Evolutionary conservation across 257 asterid genomes (phyloP).

Genomic region (Thymus mandschuricus): DNA sequence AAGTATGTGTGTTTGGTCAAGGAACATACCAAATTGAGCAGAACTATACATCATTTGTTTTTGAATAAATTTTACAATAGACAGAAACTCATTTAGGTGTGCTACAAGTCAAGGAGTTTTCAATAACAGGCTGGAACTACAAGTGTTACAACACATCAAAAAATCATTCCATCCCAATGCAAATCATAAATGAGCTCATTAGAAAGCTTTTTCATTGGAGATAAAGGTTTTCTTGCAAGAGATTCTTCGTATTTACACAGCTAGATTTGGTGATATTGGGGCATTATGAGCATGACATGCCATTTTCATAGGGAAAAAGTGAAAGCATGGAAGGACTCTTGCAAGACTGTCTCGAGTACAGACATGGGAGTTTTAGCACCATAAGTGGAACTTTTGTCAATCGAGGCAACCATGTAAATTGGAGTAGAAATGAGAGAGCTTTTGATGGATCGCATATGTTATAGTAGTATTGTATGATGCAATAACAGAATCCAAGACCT

Average conservation of each 20-base stretch:
- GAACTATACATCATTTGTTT: not conserved
- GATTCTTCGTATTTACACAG: not conserved
- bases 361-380: not conserved
- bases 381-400: not conserved
- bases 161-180: not conserved
- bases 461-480: not conserved
- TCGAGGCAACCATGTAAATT: slow-evolving; percentile 15
- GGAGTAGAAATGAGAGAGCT: not conserved
- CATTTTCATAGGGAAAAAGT: no score
- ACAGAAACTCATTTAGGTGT: not conserved
- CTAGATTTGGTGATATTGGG: not conserved
- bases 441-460: not conserved
- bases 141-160: not conserved
- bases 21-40: not conserved
- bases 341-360: not conserved
- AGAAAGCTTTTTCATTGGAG: not conserved
- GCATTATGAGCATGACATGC: not conserved
- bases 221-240: not conserved
- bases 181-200: not conserved
- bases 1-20: not conserved
- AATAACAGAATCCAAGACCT: not conserved
- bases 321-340: not conserved
- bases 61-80: not conserved
- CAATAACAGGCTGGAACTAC: not conserved
- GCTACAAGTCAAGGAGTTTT: not conserved